Percentiles rank a stretch among this genome's conserved stretches.
These are phyloP conservation scores for Neonectria sp. DNA, from an alignment of 2,329 filamentous ascomycete genomes.

Conservation along the genomic window DNA sequence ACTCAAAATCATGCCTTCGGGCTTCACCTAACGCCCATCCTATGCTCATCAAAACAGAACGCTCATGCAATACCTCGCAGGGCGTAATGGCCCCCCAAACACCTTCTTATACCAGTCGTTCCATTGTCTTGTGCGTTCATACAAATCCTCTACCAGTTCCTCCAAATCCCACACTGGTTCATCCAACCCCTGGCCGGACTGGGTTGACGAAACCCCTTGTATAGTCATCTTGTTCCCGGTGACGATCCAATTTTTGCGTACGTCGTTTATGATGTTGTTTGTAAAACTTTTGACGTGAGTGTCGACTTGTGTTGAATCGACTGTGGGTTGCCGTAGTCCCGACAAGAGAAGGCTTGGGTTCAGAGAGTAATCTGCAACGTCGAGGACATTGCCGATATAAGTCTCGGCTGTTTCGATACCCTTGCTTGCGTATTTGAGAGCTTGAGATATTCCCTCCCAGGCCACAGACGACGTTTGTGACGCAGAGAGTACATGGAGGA, in stretches of 20 bases:
- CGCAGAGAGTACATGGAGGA: conserved; percentile 42
- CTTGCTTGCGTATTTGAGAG: conserved; percentile 34
- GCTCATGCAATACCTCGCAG: conserved; percentile 20
- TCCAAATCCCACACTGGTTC: conserved; percentile 51
- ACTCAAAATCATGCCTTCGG: not conserved
- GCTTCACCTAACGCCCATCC: conserved; percentile 38
- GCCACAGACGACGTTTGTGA: conserved; percentile 18
- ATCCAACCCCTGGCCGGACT: conserved; percentile 54
- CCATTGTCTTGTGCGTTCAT: conserved; percentile 52
- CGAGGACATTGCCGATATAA: conserved; percentile 38
- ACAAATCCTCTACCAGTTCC: conserved; percentile 51
- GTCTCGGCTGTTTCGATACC: conserved; percentile 39
- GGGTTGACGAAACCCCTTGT: conserved; percentile 51
- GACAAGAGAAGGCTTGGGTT: conserved; percentile 43
- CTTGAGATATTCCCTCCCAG: conserved; percentile 40
- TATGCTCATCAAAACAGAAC: conserved; percentile 49
- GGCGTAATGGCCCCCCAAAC: conserved; percentile 28
- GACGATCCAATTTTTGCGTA: conserved; percentile 61
- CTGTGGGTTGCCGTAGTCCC: conserved; percentile 31
- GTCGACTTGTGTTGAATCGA: conserved; percentile 29
- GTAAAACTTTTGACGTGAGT: conserved; percentile 58
- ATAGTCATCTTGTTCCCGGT: conserved; percentile 54
- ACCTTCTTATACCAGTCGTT: conserved; percentile 50
- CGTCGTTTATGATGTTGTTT: conserved; percentile 61
- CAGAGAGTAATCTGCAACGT: conserved; percentile 34